These are phyloP conservation scores for Adansonia madagascariensis DNA, from an alignment of 441 rosid species.

Conservation along the genomic window DNA sequence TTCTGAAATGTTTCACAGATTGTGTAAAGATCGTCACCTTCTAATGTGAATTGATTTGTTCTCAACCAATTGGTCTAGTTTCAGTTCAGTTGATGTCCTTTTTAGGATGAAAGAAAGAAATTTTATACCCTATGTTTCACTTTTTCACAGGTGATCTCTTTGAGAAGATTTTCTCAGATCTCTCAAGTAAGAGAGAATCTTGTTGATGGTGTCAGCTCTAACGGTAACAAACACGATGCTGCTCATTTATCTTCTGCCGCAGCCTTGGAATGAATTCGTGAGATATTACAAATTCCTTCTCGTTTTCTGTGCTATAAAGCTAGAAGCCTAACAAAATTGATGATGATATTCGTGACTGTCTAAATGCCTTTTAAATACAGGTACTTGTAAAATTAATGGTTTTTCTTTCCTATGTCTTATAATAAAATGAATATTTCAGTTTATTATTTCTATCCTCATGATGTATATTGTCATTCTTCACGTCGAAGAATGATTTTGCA, in stretches of 20 bases:
- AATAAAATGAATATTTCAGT: neutral
- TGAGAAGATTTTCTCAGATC: neutral
- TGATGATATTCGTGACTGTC: constrained; percentile 53
- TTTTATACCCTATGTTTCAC: neutral
- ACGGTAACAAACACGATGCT: too few species aligned
- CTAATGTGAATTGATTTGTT: neutral
- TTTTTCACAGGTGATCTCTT: neutral
- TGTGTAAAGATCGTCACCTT: neutral
- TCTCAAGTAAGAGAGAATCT: neutral
- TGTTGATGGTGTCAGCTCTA: neutral
- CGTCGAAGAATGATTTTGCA: too few species aligned
- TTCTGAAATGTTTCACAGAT: neutral
- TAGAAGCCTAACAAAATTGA: constrained; percentile 64
- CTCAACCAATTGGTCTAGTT: neutral
- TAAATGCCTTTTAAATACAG: constrained; percentile 26
- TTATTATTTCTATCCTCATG: neutral
- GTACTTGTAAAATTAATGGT: constrained; percentile 45
- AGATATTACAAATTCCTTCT: constrained; percentile 73
- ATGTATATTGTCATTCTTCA: neutral
- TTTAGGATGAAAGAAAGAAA: neutral
- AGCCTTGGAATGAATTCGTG: constrained; percentile 74
- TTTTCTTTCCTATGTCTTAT: neutral
- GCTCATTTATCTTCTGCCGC: too few species aligned
- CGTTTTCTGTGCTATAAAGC: constrained; percentile 62
- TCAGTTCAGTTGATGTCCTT: neutral